Percentiles rank a stretch among this genome's conserved stretches.
Evolutionary conservation across 2,329 filamentous ascomycete species (phyloP).

Genomic region (Fusarium graminum): DNA sequence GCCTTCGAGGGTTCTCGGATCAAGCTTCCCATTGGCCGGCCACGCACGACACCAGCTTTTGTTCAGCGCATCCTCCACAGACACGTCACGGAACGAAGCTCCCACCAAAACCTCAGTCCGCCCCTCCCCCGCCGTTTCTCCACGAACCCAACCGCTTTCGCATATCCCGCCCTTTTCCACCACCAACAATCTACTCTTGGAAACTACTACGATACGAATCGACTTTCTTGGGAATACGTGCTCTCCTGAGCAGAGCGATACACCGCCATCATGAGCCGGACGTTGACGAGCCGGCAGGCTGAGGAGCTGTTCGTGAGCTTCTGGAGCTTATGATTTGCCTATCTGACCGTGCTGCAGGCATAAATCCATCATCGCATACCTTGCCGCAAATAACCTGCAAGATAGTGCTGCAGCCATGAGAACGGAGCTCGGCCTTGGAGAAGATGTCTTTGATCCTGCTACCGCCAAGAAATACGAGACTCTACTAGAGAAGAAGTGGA

Average conservation of each 20-base stretch:
- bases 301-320: conserved; percentile 81
- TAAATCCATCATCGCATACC: conserved; percentile 93
- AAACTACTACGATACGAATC: conserved; percentile 1
- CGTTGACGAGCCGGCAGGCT: conserved; percentile 70
- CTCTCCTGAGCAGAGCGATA: conserved; percentile 37
- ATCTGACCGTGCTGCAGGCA: conserved; percentile 68
- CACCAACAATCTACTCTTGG: conserved; percentile 6
- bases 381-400: conserved; percentile 78
- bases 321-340: conserved; percentile 29
- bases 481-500: conserved; percentile 98
- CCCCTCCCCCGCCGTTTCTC: conserved; percentile 44
- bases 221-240: conserved; percentile 8
- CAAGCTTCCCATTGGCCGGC: conserved; percentile 20
- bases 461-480: conserved; percentile 96
- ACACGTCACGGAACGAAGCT: conserved; percentile 44
- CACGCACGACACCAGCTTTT: conserved; percentile 7
- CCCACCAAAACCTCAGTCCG: conserved; percentile 39
- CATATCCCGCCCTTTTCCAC: conserved; percentile 15
- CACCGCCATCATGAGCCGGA: conserved; percentile 42
- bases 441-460: conserved; percentile 78
- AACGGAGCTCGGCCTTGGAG: conserved; percentile 79
- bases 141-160: conserved; percentile 32
- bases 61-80: conserved; percentile 39
- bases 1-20: conserved; percentile 4
- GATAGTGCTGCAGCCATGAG: conserved; percentile 70